Conservation (phyloP, 2,329 filamentous ascomycete genomes). For the Septoria linicola region DNA sequence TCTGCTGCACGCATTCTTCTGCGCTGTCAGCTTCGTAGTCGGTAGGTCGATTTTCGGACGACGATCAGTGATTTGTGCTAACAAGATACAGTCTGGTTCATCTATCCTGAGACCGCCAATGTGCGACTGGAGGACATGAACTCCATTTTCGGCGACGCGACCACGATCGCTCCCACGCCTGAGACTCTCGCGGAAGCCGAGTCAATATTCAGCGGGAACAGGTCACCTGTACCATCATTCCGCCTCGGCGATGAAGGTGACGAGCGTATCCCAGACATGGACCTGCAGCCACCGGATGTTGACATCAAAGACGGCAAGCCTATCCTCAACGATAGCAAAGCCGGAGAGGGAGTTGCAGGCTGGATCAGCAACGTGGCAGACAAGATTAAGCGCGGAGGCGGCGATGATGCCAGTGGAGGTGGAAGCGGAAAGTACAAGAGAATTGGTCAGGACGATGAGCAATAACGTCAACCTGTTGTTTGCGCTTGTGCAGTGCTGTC, state of each 20-base stretch:
- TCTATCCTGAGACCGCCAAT: conserved; percentile 95
- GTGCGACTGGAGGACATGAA: conserved; percentile 97
- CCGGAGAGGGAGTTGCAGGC: conserved; percentile 60
- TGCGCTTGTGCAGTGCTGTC: conserved; percentile 7
- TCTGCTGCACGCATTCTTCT: conserved; percentile 94
- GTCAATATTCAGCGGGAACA: conserved; percentile 69
- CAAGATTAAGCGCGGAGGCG: conserved; percentile 54
- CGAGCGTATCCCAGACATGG: conserved; percentile 70
- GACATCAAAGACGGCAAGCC: conserved; percentile 53
- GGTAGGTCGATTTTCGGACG: conserved; percentile 61
- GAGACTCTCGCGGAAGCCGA: conserved; percentile 74
- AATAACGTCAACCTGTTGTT: conserved; percentile 14
- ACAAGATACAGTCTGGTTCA: conserved; percentile 74
- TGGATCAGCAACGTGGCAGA: conserved; percentile 64
- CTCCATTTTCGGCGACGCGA: conserved; percentile 87
- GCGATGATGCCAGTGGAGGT: conserved; percentile 40
- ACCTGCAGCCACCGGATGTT: conserved; percentile 74
- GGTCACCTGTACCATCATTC: conserved; percentile 77
- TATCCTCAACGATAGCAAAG: conserved; percentile 41
- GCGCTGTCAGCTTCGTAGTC: conserved; percentile 89
- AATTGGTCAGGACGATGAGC: conserved; percentile 46
- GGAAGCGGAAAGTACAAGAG: conserved; percentile 49
- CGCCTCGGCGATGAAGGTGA: conserved; percentile 52
- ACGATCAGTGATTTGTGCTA: conserved; percentile 3
- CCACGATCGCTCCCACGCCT: conserved; percentile 77